A percentile compares a stretch with the other conserved stretches of the same genome.
Conservation (phyloP, 1,139 yeast genomes). For the Hyphopichia fennica region DNA sequence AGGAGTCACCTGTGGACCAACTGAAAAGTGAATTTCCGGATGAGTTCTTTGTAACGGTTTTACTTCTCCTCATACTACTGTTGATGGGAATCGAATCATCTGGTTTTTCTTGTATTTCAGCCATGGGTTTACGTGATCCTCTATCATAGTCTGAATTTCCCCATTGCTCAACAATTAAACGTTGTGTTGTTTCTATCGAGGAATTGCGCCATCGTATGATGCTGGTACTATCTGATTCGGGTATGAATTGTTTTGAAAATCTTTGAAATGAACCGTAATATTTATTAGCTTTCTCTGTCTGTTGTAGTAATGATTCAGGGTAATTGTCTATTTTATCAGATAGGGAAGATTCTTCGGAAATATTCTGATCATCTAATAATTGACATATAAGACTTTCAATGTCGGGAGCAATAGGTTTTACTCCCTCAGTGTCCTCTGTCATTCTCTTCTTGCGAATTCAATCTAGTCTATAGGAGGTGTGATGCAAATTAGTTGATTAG, state of each 20-base stretch:
- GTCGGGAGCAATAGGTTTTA: neutral
- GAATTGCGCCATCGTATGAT: slow-evolving; percentile 39
- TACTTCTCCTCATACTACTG: neutral
- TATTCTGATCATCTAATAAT: neutral
- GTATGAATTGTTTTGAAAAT: slow-evolving; percentile 35
- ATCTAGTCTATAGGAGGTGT: too few species aligned
- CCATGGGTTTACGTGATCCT: neutral
- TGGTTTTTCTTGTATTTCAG: neutral
- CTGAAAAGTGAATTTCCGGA: slow-evolving; percentile 38
- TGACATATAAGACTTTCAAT: neutral
- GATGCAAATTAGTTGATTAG: neutral
- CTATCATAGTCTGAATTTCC: slow-evolving; percentile 13
- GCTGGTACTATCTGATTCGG: slow-evolving; percentile 11
- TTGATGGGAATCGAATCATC: neutral
- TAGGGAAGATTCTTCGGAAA: neutral
- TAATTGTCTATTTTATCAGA: slow-evolving; percentile 12
- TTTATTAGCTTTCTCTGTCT: slow-evolving; percentile 29
- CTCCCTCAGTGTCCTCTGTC: neutral
- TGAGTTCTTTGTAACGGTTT: slow-evolving; percentile 8
- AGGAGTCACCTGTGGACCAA: slow-evolving; percentile 48
- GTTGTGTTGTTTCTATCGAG: slow-evolving; percentile 27
- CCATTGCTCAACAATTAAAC: slow-evolving; percentile 31
- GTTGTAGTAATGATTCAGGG: slow-evolving; percentile 39
- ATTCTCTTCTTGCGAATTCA: neutral
- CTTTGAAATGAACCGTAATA: slow-evolving; percentile 37